Percentiles rank a stretch among this genome's conserved stretches.
Conservation (phyloP, 1,284 basidiomycete species). For the Tilletia horrida region DNA sequence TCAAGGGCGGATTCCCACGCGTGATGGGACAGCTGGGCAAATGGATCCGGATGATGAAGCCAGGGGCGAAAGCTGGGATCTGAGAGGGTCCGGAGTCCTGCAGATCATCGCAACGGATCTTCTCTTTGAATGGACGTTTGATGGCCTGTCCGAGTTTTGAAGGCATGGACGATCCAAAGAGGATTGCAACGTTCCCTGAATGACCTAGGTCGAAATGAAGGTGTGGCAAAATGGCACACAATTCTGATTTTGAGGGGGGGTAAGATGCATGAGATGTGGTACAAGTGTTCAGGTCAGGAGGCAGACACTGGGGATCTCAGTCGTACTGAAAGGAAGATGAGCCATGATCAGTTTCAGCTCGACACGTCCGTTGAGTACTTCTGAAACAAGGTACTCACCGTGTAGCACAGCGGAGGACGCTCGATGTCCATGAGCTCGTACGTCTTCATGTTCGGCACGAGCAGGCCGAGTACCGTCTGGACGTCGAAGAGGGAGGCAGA, state of each 20-base stretch:
- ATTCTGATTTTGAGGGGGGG: background rate
- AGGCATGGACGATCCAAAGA: background rate
- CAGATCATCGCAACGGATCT: too few species aligned
- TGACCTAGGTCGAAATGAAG: background rate
- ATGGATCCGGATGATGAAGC: too few species aligned
- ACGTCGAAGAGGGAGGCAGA: background rate
- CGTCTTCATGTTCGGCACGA: background rate
- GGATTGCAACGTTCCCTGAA: background rate
- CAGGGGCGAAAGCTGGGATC: background rate
- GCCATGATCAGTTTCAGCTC: background rate
- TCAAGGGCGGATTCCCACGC: too few species aligned
- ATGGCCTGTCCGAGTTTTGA: too few species aligned
- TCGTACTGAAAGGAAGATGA: too few species aligned
- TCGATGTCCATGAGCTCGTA: constrained; percentile 8
- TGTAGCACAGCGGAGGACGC: constrained; percentile 6
- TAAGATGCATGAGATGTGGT: background rate
- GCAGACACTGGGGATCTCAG: background rate
- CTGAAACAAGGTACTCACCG: background rate
- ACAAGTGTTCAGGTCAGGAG: background rate
- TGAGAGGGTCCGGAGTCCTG: background rate
- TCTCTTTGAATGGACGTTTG: too few species aligned
- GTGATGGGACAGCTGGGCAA: too few species aligned
- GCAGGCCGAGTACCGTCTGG: background rate
- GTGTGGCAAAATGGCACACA: background rate
- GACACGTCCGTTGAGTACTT: background rate